Evolutionary conservation across 495 filamentous ascomycete species (phyloP), one percentile per base, ranked within the genome.

Genomic region (Penicillium canariense): DNA sequence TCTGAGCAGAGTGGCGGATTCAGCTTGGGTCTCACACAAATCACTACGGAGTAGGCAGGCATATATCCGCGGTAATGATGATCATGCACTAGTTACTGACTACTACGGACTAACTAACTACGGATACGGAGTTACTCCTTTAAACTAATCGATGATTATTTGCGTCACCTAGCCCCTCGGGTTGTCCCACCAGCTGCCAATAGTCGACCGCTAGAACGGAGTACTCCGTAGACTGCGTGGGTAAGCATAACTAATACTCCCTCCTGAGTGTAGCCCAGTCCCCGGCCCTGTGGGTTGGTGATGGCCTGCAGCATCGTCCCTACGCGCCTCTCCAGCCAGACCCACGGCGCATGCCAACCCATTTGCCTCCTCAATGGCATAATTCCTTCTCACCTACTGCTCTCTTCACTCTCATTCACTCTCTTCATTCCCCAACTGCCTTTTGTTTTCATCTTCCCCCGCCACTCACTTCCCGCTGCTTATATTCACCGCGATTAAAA

Each of bases 271-370:
- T n/a, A n/a, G n/a, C n/a, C 38, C 25, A 12, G 38, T 38, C 17
- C 20, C 11, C n/a, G n/a, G n/a, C n/a, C n/a, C n/a, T n/a, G n/a
- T n/a, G n/a, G n/a, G 20, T 17, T 42, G 43, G 30, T 28, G 11
- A 26, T n/a, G n/a, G n/a, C n/a, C n/a, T n/a, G n/a, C n/a, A n/a
- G n/a, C n/a, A n/a, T n/a, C n/a, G n/a, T n/a, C n/a, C n/a, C n/a
- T n/a, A n/a, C n/a, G n/a, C n/a, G n/a, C n/a, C n/a, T n/a, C 26
- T 51, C 23, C 25, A 22, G 22, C n/a, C 22, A 44, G 54, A 56
- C 54, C 54, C 54, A 57, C 54, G 30, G 50, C 25, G 36, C 45
- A 22, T 28, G 27, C 26, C n/a, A 6, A 17, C 43, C 25, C 52
- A 47, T 48, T 26, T 30, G 35, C 32, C 18, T 12, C 44, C n/a